Base-by-base conservation (phyloP, 2,329 filamentous ascomycete species). In the Aspergillus sp. region DNA sequence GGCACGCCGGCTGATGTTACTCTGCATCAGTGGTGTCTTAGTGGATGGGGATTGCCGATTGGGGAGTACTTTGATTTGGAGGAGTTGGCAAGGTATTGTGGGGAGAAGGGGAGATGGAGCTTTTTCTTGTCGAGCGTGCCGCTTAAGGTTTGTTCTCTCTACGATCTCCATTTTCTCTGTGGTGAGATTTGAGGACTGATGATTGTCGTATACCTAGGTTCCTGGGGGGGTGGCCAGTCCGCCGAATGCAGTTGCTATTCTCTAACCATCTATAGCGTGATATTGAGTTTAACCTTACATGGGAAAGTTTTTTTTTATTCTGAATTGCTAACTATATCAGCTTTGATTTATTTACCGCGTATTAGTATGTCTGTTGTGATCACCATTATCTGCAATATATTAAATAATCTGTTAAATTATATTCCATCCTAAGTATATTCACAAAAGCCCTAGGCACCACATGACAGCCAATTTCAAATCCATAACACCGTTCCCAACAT, bases 61-160 rank as follows among this genome's bases (percentile, higher is more conserved):
- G 78, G 77, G 3, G 77, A 80, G 64, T 66, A 79, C 48, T 78
- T 78, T 55, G 75, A 80, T 64, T 64, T 80, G 17, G 77, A 81
- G 63, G 66, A 64, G 41, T 62, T 80, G 55, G 67, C 72, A 17
- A 59, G 67, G 51, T 66, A 74, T 57, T 80, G 78, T 65, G 66
- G 66, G 52, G 64, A 69, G 58, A 66, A 67, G 49, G 62, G 64
- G 2, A 66, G 77, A 21, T 78, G 72, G 73, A 69, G 63, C 2
- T 84, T 84, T 58, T 84, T 84, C 59, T 67, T 84, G 19, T 75
- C 75, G 1, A 80, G 77, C 19, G 70, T 77, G 48, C 80, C 80
- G 1, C 67, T 82, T 37, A 80, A 81, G 56, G 76, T 61, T 31
- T 23, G 43, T 19, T 49, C 33, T 33, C 19, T 14, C 9, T 31